Conservation (phyloP, 2,329 filamentous ascomycete species). For the Lachnellula subtilissima region DNA sequence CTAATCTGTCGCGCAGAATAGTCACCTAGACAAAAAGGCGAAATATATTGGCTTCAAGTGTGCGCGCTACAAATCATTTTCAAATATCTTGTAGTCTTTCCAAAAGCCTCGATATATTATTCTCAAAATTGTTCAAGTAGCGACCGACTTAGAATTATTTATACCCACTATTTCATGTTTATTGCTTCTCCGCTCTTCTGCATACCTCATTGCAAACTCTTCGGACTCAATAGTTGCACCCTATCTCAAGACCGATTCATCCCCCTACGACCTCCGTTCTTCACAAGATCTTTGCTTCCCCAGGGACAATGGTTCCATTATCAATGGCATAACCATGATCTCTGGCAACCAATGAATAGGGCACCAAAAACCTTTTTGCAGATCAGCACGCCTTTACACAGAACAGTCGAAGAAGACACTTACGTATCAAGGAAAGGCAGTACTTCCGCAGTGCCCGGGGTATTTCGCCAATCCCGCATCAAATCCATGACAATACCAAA, state of each 20-base stretch:
- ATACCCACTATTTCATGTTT: too few relatives aligned
- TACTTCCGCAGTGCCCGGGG: conserved; percentile 49
- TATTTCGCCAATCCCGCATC: conserved; percentile 30
- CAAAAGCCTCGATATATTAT: background rate
- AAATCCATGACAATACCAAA: conserved; percentile 29
- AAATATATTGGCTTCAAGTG: too few relatives aligned
- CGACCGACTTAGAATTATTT: too few relatives aligned
- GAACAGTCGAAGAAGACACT: conserved; percentile 8
- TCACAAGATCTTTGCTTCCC: conserved; percentile 40
- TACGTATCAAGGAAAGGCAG: conserved; percentile 58
- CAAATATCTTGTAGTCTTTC: background rate
- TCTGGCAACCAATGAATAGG: conserved; percentile 59
- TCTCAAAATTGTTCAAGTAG: too few relatives aligned
- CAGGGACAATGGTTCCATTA: conserved; percentile 54
- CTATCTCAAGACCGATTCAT: too few relatives aligned
- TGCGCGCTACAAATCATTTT: background rate
- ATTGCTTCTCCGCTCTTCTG: background rate
- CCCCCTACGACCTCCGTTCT: too few relatives aligned
- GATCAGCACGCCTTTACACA: background rate
- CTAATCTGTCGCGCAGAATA: too few relatives aligned
- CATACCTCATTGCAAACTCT: background rate
- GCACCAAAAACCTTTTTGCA: conserved; percentile 48
- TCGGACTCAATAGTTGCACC: too few relatives aligned
- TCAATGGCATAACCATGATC: conserved; percentile 55
- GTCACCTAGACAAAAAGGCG: too few relatives aligned